Evolutionary conservation across 2,329 filamentous ascomycete species (phyloP), one percentile per base, ranked within the genome.

Genomic region (Chrysosporium queenslandicum): DNA sequence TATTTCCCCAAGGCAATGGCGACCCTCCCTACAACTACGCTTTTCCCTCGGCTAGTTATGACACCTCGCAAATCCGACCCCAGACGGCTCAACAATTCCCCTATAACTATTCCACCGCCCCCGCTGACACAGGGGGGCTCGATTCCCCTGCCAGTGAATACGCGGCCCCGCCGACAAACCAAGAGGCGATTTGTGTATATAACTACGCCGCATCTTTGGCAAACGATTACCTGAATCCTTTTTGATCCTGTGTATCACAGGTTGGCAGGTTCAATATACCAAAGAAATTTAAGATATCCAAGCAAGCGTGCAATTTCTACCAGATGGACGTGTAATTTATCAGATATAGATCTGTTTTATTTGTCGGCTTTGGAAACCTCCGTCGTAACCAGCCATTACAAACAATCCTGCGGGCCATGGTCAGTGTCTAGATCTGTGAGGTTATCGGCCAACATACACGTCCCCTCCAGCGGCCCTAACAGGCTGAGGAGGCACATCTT

Each of bases 351-450:
- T 46, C 42, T 46, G 42, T n/a, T 18, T 46, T 46, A 23, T 32
- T n/a, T n/a, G 3, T 18, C 4, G 42, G 42, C 42, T 46, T 32
- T 18, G 42, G 21, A 11, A 46, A 18, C 21, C 21, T 34, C 23
- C 29, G 46, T 39, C 11, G 45, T 39, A 52, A n/a, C 34, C 50
- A 52, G 18, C 34, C 42, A 39, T 34, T 52, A 37, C 50, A 52
- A 25, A 52, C 18, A 36, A 52, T 52, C 11, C 50, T 52, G 25
- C 34, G 20, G 41, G 43, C 39, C 18, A 37, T 39, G 23, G 18
- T 16, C 43, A 46, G n/a, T n/a, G 11, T n/a, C 42, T 46, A 27
- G 4, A 20, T 52, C 14, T 14, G 39, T 25, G 16, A 21, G 27
- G 29, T 18, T 20, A 18, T 41, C 4, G 37, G 20, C 45, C 21